Evolutionary conservation across 176 grass and related monocot species (phyloP).

Genomic region (barley (Hordeum vulgare)): MorexV3_pseudomolecules_assembly NC_058524.1:603410936-603411435

Average conservation of each 20-base stretch:
- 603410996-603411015: not conserved
- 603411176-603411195: conserved; percentile 50
- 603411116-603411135: conserved; percentile 53
- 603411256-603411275: conserved; percentile 43
- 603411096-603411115: conserved; percentile 19
- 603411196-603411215: conserved; percentile 23
- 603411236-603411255: conserved; percentile 45
- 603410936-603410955: not conserved
- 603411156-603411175: conserved; percentile 51
- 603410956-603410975: not conserved
- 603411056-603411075: not conserved
- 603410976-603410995: not conserved
- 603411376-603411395: conserved; percentile 42
- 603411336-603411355: not conserved
- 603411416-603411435: not conserved
- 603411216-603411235: conserved; percentile 38
- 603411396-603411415: not conserved
- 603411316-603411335: not conserved
- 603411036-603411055: not conserved
- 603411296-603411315: conserved; percentile 58
- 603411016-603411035: not conserved
- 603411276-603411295: conserved; percentile 18
- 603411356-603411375: not conserved
- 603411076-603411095: not conserved
- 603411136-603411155: not conserved